phyloP scores from a whole-genome alignment of 2,329 filamentous ascomycete genomes.

The Cladosporium cucumerinum region DNA sequence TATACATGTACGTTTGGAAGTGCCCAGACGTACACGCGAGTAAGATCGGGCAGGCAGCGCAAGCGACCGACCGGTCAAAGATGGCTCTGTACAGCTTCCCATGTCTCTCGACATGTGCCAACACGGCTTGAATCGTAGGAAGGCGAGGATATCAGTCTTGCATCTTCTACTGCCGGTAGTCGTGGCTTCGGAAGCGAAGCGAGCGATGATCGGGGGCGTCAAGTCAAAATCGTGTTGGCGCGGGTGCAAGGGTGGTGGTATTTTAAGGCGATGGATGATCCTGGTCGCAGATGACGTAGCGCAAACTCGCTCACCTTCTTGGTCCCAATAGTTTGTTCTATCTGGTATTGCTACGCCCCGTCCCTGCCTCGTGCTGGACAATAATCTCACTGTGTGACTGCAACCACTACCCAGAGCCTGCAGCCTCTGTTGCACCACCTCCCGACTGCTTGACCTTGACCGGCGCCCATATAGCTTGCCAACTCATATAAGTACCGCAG shows the following conservation, averaged over 20 bases:
- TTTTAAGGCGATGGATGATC: constrained; percentile 6
- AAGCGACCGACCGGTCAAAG: not conserved
- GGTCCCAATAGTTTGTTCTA: not conserved
- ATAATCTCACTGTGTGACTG: not conserved
- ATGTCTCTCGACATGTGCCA: not conserved
- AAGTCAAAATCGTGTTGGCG: not conserved
- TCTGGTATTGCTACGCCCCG: not conserved
- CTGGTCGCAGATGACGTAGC: constrained; percentile 3
- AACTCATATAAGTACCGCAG: not conserved
- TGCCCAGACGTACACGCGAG: not conserved
- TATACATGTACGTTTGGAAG: not conserved
- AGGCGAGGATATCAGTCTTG: not conserved
- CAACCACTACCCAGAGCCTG: not conserved
- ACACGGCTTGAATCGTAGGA: not conserved
- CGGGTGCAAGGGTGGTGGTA: not conserved
- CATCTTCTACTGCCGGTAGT: not conserved
- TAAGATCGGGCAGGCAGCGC: not conserved
- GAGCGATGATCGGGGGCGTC: not conserved
- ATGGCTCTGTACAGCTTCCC: not conserved
- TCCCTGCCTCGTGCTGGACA: not conserved
- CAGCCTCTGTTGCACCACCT: not conserved
- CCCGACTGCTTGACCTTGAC: not conserved
- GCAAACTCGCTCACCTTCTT: not conserved
- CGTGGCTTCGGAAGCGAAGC: not conserved
- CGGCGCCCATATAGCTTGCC: not conserved